Evolutionary conservation across 768 basidiomycete genomes (phyloP).

Genomic region (Tulasnella sp.): DNA sequence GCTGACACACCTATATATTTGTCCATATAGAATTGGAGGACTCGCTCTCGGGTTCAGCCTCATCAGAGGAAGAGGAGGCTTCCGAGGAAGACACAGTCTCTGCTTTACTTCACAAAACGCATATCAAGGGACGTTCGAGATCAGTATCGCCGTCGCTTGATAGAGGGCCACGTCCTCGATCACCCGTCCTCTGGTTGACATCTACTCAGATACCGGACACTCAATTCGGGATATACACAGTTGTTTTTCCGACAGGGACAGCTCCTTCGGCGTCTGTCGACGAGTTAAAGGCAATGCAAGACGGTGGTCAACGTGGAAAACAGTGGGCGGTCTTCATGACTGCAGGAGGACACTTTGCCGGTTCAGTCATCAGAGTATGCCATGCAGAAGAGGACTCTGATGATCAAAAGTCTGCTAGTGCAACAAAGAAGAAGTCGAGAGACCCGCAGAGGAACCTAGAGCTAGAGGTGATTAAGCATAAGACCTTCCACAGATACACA

Average conservation of each 20-base stretch:
- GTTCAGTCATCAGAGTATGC: constrained; percentile 70
- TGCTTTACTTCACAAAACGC: constrained; percentile 50
- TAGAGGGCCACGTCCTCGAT: constrained; percentile 37
- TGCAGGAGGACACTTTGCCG: constrained; percentile 97
- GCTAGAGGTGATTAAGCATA: constrained; percentile 72
- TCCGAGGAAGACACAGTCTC: constrained; percentile 49
- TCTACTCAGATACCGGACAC: constrained; percentile 59
- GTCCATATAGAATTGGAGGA: constrained; percentile 52
- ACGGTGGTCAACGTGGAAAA: constrained; percentile 40
- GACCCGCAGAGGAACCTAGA: constrained; percentile 59
- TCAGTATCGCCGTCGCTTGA: constrained; percentile 35
- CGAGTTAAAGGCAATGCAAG: constrained; percentile 57
- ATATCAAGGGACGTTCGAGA: constrained; percentile 33
- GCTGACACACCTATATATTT: background rate
- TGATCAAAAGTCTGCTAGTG: constrained; percentile 28
- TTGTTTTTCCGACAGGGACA: constrained; percentile 47
- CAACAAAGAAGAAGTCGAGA: constrained; percentile 39
- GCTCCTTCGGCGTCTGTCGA: constrained; percentile 40
- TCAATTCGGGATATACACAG: constrained; percentile 80
- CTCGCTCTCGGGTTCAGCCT: constrained; percentile 87
- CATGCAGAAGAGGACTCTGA: constrained; percentile 35
- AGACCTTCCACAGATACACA: constrained; percentile 97
- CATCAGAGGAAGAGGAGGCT: constrained; percentile 33
- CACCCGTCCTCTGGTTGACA: constrained; percentile 84
- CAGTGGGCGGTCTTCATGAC: constrained; percentile 95